Conservation (phyloP, 768 basidiomycete genomes). For the Chlorophyllum brunneum region DNA sequence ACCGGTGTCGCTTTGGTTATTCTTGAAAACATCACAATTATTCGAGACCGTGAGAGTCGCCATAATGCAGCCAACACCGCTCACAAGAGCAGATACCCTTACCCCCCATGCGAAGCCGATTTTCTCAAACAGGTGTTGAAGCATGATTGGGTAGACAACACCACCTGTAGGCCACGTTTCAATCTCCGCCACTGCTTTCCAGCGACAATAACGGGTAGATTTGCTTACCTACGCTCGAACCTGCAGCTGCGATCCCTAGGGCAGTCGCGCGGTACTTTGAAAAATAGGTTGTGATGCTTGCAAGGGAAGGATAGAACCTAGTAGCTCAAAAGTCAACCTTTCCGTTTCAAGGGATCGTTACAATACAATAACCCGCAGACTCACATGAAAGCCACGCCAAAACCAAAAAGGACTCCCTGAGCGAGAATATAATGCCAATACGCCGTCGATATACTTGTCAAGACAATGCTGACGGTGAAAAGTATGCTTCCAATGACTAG, state of each 20-base stretch:
- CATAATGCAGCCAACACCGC: conserved; percentile 41
- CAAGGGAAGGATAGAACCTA: conserved; percentile 69
- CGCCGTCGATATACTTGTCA: conserved; percentile 53
- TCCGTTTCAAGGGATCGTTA: conserved; percentile 1
- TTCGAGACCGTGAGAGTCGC: conserved; percentile 45
- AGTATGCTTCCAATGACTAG: conserved; percentile 49
- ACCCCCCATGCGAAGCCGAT: conserved; percentile 64
- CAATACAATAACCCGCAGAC: conserved; percentile 23
- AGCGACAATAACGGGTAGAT: background rate
- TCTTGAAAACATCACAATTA: conserved; percentile 6
- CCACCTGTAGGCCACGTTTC: conserved; percentile 42
- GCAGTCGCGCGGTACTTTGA: conserved; percentile 64
- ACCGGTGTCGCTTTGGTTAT: conserved; percentile 16
- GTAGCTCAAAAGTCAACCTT: conserved; percentile 10
- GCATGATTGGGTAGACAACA: conserved; percentile 63
- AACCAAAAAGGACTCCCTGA: conserved; percentile 64
- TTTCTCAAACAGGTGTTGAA: conserved; percentile 49
- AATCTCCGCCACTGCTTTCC: background rate
- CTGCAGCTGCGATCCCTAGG: conserved; percentile 65
- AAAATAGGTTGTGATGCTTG: conserved; percentile 67
- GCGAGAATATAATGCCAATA: conserved; percentile 61
- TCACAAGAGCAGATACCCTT: conserved; percentile 51
- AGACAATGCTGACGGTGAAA: conserved; percentile 48
- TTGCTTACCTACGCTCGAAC: conserved; percentile 57
- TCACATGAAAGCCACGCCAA: conserved; percentile 62